Base-by-base conservation (phyloP, 225 moss, liverwort and hornwort species). In the Bryoerythrophyllum caledonicum region DNA sequence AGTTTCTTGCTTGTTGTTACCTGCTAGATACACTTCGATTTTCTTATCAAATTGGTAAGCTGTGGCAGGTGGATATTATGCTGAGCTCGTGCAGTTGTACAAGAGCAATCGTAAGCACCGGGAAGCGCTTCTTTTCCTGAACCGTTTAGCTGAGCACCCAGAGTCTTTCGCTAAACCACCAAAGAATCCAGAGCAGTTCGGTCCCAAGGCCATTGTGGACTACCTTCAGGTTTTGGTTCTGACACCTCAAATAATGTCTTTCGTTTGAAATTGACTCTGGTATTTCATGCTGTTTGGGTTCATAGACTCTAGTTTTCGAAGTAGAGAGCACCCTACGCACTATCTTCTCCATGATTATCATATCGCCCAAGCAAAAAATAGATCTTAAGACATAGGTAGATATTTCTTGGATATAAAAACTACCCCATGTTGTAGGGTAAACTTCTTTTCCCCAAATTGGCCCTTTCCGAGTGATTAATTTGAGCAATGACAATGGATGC, bases 51-150 rank as follows among this genome's bases (percentile, higher is more conserved):
- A 14, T 65, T 58, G 60, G 54, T 70, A 30, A 71, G 53, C 70
- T 73, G 70, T 83, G 62, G 76, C 86, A 70, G 90, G 93, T 73
- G 99, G 95, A 30, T 89, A 95, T 82, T 93, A 93, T 75, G 71
- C 81, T 68, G 99, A 95, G 81, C 91, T 99, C 41, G 35, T 99
- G 34, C 90, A 99, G 81, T 76, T 99, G 59, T 99, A 93, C 83
- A 91, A 86, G 80, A 84, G 86, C 69, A 89, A 93, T 76, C 84
- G 85, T 59, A 89, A 88, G 65, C 99, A 95, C 62, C 85, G 89
- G 57, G 82, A 85, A 78, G 93, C 95, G 37, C 84, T 99, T 72
- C 88, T 89, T 41, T 85, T 99, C 67, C 76, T 99, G 14, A 93
- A 92, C 67, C 89, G 83, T 65, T 86, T 99, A 64, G 95, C 82